phyloP scores from a whole-genome alignment of 768 basidiomycete species.

The Mycena haematopus region DNA sequence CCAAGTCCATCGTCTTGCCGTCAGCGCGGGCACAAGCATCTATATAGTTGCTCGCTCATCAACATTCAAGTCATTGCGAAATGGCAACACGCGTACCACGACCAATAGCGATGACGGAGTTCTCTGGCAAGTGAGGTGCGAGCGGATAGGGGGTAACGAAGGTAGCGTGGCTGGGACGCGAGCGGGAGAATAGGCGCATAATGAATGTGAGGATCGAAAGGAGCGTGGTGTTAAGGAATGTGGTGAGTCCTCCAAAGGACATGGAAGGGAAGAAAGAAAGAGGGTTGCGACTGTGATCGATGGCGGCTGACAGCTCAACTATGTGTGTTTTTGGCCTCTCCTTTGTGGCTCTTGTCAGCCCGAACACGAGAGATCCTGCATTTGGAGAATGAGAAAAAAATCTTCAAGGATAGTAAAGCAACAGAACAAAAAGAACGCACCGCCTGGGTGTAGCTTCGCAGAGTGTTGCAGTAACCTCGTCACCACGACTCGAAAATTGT shows the following conservation, averaged over 20 bases:
- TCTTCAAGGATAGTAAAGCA: no score
- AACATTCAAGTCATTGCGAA: background rate
- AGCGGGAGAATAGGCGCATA: conserved; percentile 11
- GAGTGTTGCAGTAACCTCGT: background rate
- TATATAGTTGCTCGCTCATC: background rate
- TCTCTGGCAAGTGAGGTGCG: conserved; percentile 18
- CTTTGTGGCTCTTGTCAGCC: no score
- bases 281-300: background rate
- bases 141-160: conserved; percentile 22
- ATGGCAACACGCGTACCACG: conserved; percentile 5
- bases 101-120: conserved; percentile 10
- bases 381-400: no score
- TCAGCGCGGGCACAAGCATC: background rate
- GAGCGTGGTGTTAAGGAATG: conserved; percentile 26
- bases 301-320: background rate
- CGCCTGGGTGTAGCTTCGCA: no score
- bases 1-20: background rate
- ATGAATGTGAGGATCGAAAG: conserved; percentile 19
- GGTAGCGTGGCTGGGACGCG: background rate
- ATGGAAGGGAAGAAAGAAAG: conserved; percentile 6
- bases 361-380: no score
- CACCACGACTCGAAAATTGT: background rate
- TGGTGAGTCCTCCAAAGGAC: conserved; percentile 14
- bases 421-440: no score
- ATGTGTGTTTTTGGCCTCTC: no score